Conservation (phyloP, 306 rosid species). For the Ormosia emarginata region DNA sequence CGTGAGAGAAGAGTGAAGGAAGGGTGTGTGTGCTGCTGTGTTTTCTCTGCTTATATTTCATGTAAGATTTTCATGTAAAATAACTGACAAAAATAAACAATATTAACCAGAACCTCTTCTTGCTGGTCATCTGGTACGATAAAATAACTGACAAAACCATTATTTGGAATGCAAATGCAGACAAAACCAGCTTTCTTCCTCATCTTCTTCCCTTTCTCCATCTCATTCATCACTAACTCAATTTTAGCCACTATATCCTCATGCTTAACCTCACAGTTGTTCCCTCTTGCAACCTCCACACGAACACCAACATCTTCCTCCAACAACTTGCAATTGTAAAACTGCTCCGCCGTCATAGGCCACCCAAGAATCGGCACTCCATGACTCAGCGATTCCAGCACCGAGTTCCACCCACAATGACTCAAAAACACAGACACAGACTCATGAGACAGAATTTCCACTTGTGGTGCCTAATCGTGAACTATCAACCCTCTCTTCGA, state of each 20-base stretch:
- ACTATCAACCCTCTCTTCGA: slow-evolving; percentile 45
- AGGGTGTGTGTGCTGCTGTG: too few species aligned
- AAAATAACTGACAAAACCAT: too few species aligned
- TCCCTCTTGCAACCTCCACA: slow-evolving; percentile 72
- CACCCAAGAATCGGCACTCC: slow-evolving; percentile 74
- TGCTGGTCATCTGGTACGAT: too few species aligned
- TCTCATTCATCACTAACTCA: slow-evolving; percentile 43
- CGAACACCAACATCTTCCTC: slow-evolving; percentile 65
- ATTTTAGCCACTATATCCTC: slow-evolving; percentile 42
- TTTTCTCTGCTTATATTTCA: too few species aligned
- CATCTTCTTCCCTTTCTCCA: slow-evolving; percentile 39
- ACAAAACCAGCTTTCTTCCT: slow-evolving; percentile 45
- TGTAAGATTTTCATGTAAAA: too few species aligned
- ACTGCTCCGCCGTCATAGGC: slow-evolving; percentile 83
- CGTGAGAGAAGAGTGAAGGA: too few species aligned
- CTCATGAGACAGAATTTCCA: slow-evolving; percentile 55
- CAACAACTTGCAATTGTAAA: slow-evolving; percentile 52
- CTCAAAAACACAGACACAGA: slow-evolving; percentile 52
- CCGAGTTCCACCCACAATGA: slow-evolving; percentile 88
- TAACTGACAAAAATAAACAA: too few species aligned
- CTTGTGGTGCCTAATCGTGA: slow-evolving; percentile 72
- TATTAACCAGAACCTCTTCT: too few species aligned
- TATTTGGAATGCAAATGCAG: too few species aligned
- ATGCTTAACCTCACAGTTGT: slow-evolving; percentile 39
- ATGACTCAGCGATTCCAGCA: slow-evolving; percentile 52